phyloP scores from a whole-genome alignment of 768 basidiomycete genomes.

The Sarcodon aspratus region DNA sequence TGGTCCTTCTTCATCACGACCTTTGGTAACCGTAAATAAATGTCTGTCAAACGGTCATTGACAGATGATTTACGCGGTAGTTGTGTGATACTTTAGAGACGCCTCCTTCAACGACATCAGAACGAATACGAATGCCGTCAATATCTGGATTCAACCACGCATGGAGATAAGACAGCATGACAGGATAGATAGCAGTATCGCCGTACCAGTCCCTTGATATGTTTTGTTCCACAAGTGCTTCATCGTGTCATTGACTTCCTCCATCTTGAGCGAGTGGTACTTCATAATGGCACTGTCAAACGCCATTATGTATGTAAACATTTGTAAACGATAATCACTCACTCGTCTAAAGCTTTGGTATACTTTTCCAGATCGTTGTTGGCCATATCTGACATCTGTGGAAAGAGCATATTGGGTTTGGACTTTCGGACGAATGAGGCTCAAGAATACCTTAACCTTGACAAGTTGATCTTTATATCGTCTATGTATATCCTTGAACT shows the following conservation, averaged over 20 bases:
- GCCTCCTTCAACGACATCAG: conserved; percentile 82
- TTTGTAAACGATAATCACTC: conserved; percentile 13
- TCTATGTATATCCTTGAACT: conserved; percentile 81
- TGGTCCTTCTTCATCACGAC: conserved; percentile 99
- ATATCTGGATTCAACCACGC: conserved; percentile 52
- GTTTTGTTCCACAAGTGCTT: conserved; percentile 97
- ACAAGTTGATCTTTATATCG: conserved; percentile 85
- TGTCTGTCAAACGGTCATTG: conserved; percentile 2
- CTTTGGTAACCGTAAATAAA: conserved; percentile 25
- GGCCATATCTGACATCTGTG: conserved; percentile 93
- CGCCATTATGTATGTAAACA: conserved; percentile 8
- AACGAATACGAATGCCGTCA: conserved; percentile 91
- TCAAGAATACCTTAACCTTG: conserved; percentile 70
- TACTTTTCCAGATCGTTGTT: conserved; percentile 97
- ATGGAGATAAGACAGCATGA: conserved; percentile 2
- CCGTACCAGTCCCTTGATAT: conserved; percentile 91
- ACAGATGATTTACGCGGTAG: conserved; percentile 59
- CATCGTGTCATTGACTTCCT: conserved; percentile 98
- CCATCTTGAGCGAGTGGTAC: conserved; percentile 96
- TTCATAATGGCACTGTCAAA: conserved; percentile 87
- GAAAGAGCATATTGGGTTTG: not conserved
- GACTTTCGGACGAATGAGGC: not conserved
- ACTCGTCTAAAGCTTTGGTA: conserved; percentile 95
- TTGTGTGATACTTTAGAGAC: conserved; percentile 89
- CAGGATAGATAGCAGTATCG: not conserved